phyloP scores from a whole-genome alignment of 1,284 basidiomycete genomes.

The Leccinum subrobustum region DNA sequence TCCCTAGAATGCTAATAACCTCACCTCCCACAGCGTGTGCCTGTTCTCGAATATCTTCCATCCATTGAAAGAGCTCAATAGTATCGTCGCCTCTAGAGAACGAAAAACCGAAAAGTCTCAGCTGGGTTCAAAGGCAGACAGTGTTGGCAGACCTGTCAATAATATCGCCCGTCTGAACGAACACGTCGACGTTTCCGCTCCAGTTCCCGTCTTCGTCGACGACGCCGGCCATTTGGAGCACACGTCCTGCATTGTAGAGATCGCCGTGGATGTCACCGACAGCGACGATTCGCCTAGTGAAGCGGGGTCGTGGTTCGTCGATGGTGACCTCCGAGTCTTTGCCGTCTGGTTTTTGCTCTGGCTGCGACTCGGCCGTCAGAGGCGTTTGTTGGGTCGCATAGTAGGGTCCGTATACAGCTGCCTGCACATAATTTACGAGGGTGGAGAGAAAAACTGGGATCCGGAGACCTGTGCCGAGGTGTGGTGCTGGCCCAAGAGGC shows the following conservation, averaged over 20 bases:
- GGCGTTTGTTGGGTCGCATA: conserved; percentile 21
- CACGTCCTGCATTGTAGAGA: conserved; percentile 55
- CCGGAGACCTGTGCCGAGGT: conserved; percentile 27
- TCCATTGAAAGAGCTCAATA: conserved; percentile 75
- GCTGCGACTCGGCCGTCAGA: conserved; percentile 12
- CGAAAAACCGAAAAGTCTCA: conserved; percentile 3
- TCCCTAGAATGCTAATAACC: conserved; percentile 82
- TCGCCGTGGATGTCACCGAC: conserved; percentile 73
- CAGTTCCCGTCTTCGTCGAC: conserved; percentile 70
- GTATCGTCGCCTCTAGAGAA: conserved; percentile 79
- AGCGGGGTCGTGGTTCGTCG: conserved; percentile 31
- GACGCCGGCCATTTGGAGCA: conserved; percentile 76
- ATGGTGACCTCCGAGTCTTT: conserved; percentile 13
- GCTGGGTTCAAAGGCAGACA: background rate
- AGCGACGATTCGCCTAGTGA: conserved; percentile 49
- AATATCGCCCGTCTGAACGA: conserved; percentile 94
- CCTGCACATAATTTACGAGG: conserved; percentile 27
- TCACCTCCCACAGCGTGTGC: conserved; percentile 68
- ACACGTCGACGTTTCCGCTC: conserved; percentile 76
- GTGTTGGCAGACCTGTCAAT: conserved; percentile 69
- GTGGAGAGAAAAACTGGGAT: conserved; percentile 27
- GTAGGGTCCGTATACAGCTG: conserved; percentile 22
- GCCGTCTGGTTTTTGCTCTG: conserved; percentile 4
- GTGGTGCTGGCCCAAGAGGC: conserved; percentile 33
- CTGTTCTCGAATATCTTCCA: conserved; percentile 80